Percentiles rank a stretch among this genome's conserved stretches.
Conservation (phyloP, 805 yeast genomes). For the Cyberlindnera sargentensis region DNA sequence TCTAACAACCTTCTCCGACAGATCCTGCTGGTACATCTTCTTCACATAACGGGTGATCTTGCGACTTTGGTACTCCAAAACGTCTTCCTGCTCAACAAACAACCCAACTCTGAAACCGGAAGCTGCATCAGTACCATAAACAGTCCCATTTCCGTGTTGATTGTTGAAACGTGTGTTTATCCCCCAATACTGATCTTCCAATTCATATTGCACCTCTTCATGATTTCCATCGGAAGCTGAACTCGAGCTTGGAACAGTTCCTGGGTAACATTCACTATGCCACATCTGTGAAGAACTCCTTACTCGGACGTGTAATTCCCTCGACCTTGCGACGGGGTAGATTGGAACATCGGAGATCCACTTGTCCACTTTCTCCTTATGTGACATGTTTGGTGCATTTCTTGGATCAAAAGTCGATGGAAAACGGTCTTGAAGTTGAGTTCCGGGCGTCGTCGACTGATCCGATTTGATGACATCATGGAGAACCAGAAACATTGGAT, state of each 20-base stretch:
- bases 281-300: conserved; percentile 12
- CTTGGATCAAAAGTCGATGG: conserved; percentile 57
- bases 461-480: too few relatives aligned
- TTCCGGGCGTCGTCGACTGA: too few relatives aligned
- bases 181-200: conserved; percentile 1
- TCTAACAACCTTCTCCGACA: conserved; percentile 3
- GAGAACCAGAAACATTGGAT: too few relatives aligned
- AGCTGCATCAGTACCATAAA: background rate
- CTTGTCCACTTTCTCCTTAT: conserved; percentile 52
- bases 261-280: conserved; percentile 45
- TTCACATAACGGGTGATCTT: conserved; percentile 40
- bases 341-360: conserved; percentile 62
- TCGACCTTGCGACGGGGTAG: conserved; percentile 20
- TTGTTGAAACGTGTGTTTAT: background rate
- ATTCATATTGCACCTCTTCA: conserved; percentile 6
- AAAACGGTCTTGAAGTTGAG: conserved; percentile 16
- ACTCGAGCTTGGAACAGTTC: conserved; percentile 27
- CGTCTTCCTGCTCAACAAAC: conserved; percentile 36
- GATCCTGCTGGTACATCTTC: conserved; percentile 28
- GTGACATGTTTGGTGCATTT: conserved; percentile 54
- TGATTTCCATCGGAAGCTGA: conserved; percentile 3
- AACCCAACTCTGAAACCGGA: conserved; percentile 16
- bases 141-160: too few relatives aligned
- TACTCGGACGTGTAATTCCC: background rate
- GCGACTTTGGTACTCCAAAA: conserved; percentile 47